Base-by-base conservation (phyloP, 208 protist species). In the Paratrypanosoma confusum region DNA sequence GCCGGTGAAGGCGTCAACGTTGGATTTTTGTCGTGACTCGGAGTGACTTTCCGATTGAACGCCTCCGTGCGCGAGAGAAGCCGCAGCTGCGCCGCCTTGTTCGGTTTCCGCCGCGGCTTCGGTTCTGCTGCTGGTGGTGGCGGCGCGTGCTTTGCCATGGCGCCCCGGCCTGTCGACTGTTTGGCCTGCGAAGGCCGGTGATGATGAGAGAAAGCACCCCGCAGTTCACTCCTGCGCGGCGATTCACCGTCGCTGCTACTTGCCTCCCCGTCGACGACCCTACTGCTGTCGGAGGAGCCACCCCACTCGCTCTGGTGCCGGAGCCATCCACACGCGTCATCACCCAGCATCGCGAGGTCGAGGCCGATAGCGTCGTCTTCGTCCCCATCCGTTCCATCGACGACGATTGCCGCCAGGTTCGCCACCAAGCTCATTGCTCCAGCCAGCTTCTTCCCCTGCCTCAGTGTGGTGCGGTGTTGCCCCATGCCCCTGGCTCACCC, bases 341-440 rank as follows among this genome's bases (percentile, higher is more conserved):
- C 13, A 33, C 13, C 29, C 10, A 10, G 11, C 10, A n/a, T n/a
- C 11, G 29, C 10, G 11, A 52, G 59, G 49, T 48, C 55, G 31
- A 39, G 23, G 45, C 51, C 43, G 43, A 65, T 36, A 21, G 39
- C 28, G 29, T 59, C 51, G 39, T 56, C 60, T 41, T 63, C 60
- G 33, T 18, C 50, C 7, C 18, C 44, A 27, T 5, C 10, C 6
- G 6, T 25, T 2, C 3, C 14, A 38, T 50, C 54, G n/a, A 82
- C 45, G 14, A 58, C 56, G n/a, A 82, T 42, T 4, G 45, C 37
- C 0, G 41, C 37, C 3, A 46, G 63, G 14, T 65, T 39, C 14
- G 61, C 67, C 20, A 69, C 63, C n/a, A 82, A 53, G 50, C 66
- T 82, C 73, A 82, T 82, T 3, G 3, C 16, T 14, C 23, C 27